phyloP scores from a whole-genome alignment of 176 grass and related monocot genomes.

The Raddia distichophylla region DNA sequence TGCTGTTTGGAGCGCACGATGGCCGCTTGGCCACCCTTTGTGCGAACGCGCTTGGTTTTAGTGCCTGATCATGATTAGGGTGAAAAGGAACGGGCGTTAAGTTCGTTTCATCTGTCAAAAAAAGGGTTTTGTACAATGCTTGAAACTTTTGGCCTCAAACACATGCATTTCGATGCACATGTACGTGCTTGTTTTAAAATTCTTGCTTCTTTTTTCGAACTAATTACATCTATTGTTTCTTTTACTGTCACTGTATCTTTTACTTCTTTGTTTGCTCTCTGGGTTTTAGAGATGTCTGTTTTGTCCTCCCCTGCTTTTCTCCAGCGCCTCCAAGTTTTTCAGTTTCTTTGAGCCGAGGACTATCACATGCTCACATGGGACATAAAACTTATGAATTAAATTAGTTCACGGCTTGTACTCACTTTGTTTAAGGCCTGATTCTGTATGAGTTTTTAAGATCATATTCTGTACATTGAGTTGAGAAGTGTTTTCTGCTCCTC shows the following conservation, averaged over 20 bases:
- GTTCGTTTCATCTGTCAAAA: not conserved
- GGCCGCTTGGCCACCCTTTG: slow-evolving; percentile 33
- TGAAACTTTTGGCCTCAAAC: not conserved
- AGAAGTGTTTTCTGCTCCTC: slow-evolving; percentile 15
- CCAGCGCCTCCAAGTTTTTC: not conserved
- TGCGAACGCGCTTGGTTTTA: slow-evolving; percentile 16
- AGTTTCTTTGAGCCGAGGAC: slow-evolving; percentile 14
- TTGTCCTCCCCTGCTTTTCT: not conserved
- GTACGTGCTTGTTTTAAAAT: not conserved
- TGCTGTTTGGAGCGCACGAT: slow-evolving; percentile 15
- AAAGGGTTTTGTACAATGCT: not conserved
- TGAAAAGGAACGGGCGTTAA: not conserved
- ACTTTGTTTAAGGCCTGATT: slow-evolving; percentile 11
- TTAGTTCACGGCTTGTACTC: not conserved
- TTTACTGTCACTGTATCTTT: not conserved
- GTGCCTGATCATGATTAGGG: not conserved
- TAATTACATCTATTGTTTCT: not conserved
- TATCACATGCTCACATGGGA: not conserved
- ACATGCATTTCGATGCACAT: slow-evolving; percentile 6
- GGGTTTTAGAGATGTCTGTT: not conserved
- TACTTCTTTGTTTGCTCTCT: not conserved
- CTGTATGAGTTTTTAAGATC: not conserved
- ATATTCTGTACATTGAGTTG: slow-evolving; percentile 10
- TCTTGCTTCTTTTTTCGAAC: not conserved
- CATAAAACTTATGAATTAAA: not conserved